Conservation (phyloP, 805 yeast species). For the Wickerhamomyces xylosicus region DNA sequence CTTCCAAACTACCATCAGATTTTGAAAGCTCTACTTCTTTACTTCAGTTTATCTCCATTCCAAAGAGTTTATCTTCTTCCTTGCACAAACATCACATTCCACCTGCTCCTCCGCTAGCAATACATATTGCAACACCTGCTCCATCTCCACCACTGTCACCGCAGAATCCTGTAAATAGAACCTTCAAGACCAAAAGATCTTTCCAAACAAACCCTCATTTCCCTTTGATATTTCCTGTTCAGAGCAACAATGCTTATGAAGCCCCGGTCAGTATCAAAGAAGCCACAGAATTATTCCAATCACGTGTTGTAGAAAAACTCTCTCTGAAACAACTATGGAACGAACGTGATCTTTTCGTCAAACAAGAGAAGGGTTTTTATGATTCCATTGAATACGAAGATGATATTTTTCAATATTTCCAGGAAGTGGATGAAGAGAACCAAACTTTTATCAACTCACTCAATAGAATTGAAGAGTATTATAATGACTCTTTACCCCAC, state of each 20-base stretch:
- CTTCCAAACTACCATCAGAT: conserved; percentile 33
- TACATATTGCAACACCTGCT: conserved; percentile 79
- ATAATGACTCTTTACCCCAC: conserved; percentile 38
- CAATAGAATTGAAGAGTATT: conserved; percentile 50
- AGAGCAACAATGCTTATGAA: conserved; percentile 11
- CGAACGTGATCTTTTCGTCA: conserved; percentile 61
- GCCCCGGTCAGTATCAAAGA: conserved; percentile 73
- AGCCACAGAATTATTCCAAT: conserved; percentile 59
- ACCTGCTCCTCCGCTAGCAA: conserved; percentile 39
- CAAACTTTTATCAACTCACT: conserved; percentile 30
- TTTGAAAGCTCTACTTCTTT: conserved; percentile 41
- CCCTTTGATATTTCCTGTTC: conserved; percentile 57
- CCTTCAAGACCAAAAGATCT: conserved; percentile 35
- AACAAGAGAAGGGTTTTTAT: conserved; percentile 60
- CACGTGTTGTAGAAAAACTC: conserved; percentile 55
- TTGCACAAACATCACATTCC: conserved; percentile 29
- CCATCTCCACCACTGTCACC: conserved; percentile 58
- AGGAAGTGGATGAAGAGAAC: conserved; percentile 13
- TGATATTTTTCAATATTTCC: conserved; percentile 23
- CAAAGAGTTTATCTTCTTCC: conserved; percentile 31
- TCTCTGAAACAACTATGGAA: conserved; percentile 62
- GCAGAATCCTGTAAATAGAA: conserved; percentile 31
- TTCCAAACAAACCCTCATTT: conserved; percentile 58
- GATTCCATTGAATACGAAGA: conserved; percentile 5
- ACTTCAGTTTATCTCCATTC: conserved; percentile 48